Base-by-base conservation (phyloP, 1,284 basidiomycete species). In the Austroboletus sp. region DNA sequence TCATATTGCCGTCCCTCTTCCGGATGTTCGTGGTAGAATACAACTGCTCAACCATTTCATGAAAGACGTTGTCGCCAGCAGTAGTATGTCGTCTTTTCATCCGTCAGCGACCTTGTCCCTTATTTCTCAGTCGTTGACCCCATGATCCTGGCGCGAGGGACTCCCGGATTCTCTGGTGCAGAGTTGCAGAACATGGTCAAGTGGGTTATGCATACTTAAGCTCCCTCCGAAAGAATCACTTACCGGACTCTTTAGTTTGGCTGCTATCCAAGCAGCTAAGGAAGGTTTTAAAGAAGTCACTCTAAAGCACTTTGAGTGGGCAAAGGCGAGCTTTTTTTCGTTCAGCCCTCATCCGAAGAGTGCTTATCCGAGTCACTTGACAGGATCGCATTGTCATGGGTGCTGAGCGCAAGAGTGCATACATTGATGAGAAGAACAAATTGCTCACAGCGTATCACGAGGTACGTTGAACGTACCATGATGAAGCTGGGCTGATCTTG, bases 371-470 rank as follows among this genome's bases (percentile, higher is more conserved):
- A 50, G 53, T 29, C n/a, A 41, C 19, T 30, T 30, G 47, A 38
- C 58, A 85, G 85, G 90, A 94, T 66, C 85, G 90, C 43, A 95
- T 96, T 54, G 70, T 95, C 53, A 93, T 97, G 90, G 93, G 94
- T 39, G 89, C 89, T 19, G 93, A 97, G 66, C 76, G 93, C 53
- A 86, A 82, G 70, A 92, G 86, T 50, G 82, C 85, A 40, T 92
- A 82, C 61, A 88, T 95, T 48, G 85, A 89, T 53, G 82, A 85
- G 19, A 85, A 91, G 63, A 81, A 78, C 27, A 95, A 92, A 66
- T 71, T 81, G 51, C 80, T 88, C 47, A 96, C 93, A 0, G 94
- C 94, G 6, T 96, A 95, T 69, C 94, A 97, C 66, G 93, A 97
- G 75, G 83, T 83, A 45, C 48, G 52, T 45, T 43, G 45, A n/a